Evolutionary conservation across 768 basidiomycete genomes (phyloP).

Genomic region (Paxillus involutus): DNA sequence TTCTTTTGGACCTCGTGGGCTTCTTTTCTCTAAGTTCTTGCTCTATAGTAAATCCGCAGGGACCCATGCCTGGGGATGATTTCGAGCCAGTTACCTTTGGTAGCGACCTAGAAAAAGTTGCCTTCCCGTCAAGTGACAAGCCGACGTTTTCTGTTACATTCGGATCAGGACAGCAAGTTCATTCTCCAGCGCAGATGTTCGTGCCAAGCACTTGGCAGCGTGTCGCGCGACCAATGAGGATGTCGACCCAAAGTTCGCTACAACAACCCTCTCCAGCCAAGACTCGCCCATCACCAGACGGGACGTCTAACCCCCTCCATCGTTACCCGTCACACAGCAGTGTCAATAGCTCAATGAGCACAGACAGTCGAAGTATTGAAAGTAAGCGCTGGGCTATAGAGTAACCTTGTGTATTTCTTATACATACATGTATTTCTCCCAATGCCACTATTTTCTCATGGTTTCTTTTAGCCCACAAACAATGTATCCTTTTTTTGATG

Average conservation of each 20-base stretch:
- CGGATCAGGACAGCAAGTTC: slow-evolving; percentile 33
- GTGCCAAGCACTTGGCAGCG: slow-evolving; percentile 21
- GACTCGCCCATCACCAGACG: slow-evolving; percentile 29
- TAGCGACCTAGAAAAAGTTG: slow-evolving; percentile 53
- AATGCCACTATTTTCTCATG: not conserved
- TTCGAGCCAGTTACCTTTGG: slow-evolving; percentile 31
- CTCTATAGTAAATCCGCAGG: slow-evolving; percentile 52
- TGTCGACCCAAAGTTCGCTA: not conserved
- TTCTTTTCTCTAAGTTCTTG: not conserved
- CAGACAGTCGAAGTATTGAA: slow-evolving; percentile 1
- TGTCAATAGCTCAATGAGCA: slow-evolving; percentile 7
- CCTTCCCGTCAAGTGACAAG: slow-evolving; percentile 56
- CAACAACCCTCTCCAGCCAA: slow-evolving; percentile 36
- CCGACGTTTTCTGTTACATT: slow-evolving; percentile 52
- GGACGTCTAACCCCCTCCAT: slow-evolving; percentile 26
- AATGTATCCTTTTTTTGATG: too few species aligned
- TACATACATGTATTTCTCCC: not conserved
- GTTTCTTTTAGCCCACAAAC: too few species aligned
- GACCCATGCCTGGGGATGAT: slow-evolving; percentile 46
- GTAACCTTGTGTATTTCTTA: not conserved
- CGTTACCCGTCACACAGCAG: slow-evolving; percentile 4
- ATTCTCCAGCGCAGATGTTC: slow-evolving; percentile 40
- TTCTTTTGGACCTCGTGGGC: not conserved
- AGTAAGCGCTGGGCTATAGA: slow-evolving; percentile 30
- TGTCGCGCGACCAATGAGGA: slow-evolving; percentile 19